Evolutionary conservation across 1,284 basidiomycete genomes (phyloP).

Genomic region (Leucoagaricus sp.): DNA sequence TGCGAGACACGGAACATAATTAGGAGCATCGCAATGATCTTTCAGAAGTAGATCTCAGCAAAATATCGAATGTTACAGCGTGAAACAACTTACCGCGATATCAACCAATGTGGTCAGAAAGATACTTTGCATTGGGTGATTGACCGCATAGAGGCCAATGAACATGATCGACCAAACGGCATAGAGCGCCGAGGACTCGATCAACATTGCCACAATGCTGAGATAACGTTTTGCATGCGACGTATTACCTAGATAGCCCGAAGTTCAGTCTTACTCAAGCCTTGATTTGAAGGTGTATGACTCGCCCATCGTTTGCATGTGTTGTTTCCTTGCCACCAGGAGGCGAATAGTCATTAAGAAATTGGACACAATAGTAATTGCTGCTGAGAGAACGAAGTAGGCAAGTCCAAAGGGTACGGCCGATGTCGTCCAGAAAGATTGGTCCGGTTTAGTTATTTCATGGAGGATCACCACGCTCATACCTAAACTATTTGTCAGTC

Average conservation of each 20-base stretch:
- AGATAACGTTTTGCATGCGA: slow-evolving; percentile 12
- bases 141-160: slow-evolving; percentile 21
- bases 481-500: slow-evolving; percentile 6
- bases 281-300: slow-evolving; percentile 12
- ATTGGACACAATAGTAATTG: slow-evolving; percentile 3
- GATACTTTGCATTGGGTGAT: slow-evolving; percentile 24
- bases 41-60: background rate
- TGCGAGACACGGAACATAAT: slow-evolving; percentile 21
- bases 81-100: slow-evolving; percentile 27
- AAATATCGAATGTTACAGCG: background rate
- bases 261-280: too few relatives aligned
- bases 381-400: slow-evolving; percentile 4
- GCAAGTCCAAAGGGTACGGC: slow-evolving; percentile 11
- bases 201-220: slow-evolving; percentile 20
- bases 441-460: slow-evolving; percentile 1
- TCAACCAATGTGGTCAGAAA: slow-evolving; percentile 28
- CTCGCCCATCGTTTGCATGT: slow-evolving; percentile 14
- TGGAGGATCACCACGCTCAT: slow-evolving; percentile 18
- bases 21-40: slow-evolving; percentile 16
- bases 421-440: background rate
- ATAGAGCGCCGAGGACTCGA: slow-evolving; percentile 24
- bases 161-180: slow-evolving; percentile 21
- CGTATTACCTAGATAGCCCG: background rate
- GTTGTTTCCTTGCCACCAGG: background rate
- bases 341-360: slow-evolving; percentile 9